Base-by-base conservation (phyloP, 2,329 filamentous ascomycete species). In the Ophiostoma triangulosporum region DNA sequence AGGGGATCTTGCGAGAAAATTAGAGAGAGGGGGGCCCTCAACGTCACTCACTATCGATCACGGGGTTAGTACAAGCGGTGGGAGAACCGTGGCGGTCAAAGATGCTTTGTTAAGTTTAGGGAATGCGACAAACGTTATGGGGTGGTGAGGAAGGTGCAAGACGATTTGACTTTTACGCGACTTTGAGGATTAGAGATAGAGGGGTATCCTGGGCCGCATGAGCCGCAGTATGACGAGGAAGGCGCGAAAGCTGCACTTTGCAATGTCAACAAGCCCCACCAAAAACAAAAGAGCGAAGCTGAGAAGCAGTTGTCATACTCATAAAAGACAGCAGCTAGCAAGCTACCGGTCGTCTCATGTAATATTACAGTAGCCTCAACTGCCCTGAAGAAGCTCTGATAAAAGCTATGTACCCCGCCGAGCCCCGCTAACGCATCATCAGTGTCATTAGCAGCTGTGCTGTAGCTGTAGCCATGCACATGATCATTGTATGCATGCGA, bases 351-450 rank as follows among this genome's bases (percentile, higher is more conserved):
- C 17, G 40, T 29, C 24, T 31, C 3, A 9, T 17, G 29, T 26
- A 4, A 17, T 31, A 46, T 20, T 20, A 24, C 32, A 14, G 32
- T 4, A 35, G 32, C 32, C 32, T 35, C 11, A n/a, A 12, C 38
- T 43, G 17, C 14, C 40, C 53, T 38, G 50, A 27, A 40, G 48
- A 46, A 56, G 52, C 52, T 50, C 33, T 38, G 31, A 26, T 12
- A 31, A n/a, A 38, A 38, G 35, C 35, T 38, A n/a, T 12, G 24
- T 50, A 56, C 55, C 52, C 55, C 55, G 50, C 55, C 50, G 43
- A 50, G 50, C 36, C 50, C 55, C 52, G 53, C 50, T 54, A 50
- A 50, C 53, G 48, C 43, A 55, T 55, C 53, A 48, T 50, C 6
- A 46, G 40, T 46, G 26, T 24, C 26, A 27, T 27, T 26, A 43